These are phyloP conservation scores for Eutreptiella sp. DNA, from an alignment of 208 protist species.

Conservation along the genomic window DNA sequence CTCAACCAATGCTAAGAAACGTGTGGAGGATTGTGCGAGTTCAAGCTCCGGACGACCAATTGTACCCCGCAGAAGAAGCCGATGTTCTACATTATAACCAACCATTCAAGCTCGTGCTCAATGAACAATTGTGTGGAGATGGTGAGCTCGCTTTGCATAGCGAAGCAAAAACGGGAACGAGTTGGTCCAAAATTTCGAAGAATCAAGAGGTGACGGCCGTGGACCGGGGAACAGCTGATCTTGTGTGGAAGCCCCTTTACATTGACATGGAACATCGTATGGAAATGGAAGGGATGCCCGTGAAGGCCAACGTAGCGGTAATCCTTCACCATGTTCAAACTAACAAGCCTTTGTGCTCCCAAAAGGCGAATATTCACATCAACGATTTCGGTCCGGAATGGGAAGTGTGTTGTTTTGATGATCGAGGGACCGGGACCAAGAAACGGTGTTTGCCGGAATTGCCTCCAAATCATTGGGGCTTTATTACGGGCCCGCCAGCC, in stretches of 20 bases:
- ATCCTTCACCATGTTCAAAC: constrained; percentile 71
- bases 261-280: constrained; percentile 61
- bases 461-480: too few species aligned
- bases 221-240: constrained; percentile 53
- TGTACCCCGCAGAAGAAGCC: constrained; percentile 60
- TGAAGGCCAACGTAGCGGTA: constrained; percentile 57
- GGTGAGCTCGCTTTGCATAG: constrained; percentile 59
- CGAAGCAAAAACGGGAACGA: constrained; percentile 53
- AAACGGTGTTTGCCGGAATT: too few species aligned
- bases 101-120: constrained; percentile 51
- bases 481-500: too few species aligned
- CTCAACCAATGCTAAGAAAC: constrained; percentile 56
- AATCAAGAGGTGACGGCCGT: constrained; percentile 71
- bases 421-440: too few species aligned
- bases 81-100: constrained; percentile 78
- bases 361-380: constrained; percentile 49
- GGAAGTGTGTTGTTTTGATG: too few species aligned
- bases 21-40: constrained; percentile 60
- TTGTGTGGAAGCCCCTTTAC: constrained; percentile 68
- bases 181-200: constrained; percentile 55
- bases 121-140: constrained; percentile 61
- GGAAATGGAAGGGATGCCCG: constrained; percentile 69
- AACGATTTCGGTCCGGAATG: constrained; percentile 75
- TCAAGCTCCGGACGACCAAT: constrained; percentile 51
- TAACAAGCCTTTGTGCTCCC: constrained; percentile 52